These are phyloP conservation scores for Massospora cicadina DNA, from an alignment of 371 early-diverging fungal species.

Conservation along the genomic window DNA sequence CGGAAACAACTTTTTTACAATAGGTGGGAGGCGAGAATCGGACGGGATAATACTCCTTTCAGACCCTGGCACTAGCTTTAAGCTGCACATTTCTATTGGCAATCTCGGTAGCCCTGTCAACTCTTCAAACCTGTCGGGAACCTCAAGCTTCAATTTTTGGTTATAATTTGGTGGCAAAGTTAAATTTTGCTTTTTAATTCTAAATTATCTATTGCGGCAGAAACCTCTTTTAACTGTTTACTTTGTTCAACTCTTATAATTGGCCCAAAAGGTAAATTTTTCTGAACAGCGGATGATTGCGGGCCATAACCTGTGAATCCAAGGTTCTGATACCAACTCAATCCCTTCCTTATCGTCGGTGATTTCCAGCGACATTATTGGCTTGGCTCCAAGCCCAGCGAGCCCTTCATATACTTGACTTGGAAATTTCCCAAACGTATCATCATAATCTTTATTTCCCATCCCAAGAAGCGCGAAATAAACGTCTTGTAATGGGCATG, in stretches of 20 bases:
- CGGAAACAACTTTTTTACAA: neutral
- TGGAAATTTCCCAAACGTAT: slow-evolving; percentile 11
- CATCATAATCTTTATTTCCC: slow-evolving; percentile 8
- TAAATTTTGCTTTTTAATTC: too few relatives aligned
- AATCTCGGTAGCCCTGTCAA: slow-evolving; percentile 3
- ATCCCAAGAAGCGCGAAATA: slow-evolving; percentile 5
- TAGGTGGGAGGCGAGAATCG: neutral
- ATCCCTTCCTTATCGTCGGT: slow-evolving; percentile 6
- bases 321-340: slow-evolving; percentile 7
- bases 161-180: slow-evolving; percentile 2
- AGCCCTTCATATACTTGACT: neutral
- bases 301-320: neutral
- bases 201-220: too few relatives aligned
- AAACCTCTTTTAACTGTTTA: too few relatives aligned
- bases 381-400: neutral
- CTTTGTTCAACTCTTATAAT: too few relatives aligned
- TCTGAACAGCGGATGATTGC: neutral
- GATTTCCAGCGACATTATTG: neutral
- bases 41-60: neutral
- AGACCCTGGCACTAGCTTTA: neutral
- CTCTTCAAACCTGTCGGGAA: neutral
- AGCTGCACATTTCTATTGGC: slow-evolving; percentile 12
- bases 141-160: neutral
- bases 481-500: neutral
- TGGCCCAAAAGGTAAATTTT: too few relatives aligned